These are phyloP conservation scores for Globisporangium acanthophoron DNA, from an alignment of 352 stramenopile genomes.

Conservation along the genomic window DNA sequence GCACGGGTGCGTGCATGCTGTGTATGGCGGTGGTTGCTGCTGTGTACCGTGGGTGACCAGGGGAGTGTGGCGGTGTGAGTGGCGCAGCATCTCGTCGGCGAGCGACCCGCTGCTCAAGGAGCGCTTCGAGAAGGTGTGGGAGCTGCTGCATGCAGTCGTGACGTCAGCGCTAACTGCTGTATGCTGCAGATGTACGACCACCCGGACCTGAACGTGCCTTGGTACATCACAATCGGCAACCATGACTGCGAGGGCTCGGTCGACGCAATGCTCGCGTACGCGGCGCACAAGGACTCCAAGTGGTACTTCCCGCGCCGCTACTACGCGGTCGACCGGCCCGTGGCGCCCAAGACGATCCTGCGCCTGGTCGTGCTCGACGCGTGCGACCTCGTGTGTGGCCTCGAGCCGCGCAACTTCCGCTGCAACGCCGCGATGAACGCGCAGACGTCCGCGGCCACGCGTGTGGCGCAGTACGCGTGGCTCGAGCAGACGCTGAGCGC, in stretches of 20 bases:
- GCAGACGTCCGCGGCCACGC: slow-evolving; percentile 55
- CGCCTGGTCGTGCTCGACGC: slow-evolving; percentile 75
- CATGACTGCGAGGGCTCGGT: slow-evolving; percentile 86
- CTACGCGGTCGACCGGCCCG: slow-evolving; percentile 71
- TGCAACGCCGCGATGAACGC: slow-evolving; percentile 77
- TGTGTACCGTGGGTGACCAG: no score
- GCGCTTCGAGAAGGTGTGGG: slow-evolving; percentile 68
- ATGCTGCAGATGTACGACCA: slow-evolving; percentile 65
- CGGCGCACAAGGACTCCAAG: slow-evolving; percentile 50
- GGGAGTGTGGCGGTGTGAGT: not conserved
- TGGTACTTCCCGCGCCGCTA: slow-evolving; percentile 81
- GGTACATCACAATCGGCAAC: slow-evolving; percentile 87
- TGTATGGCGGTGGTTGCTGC: not conserved
- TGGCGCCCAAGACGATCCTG: slow-evolving; percentile 76
- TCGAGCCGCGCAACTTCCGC: slow-evolving; percentile 66
- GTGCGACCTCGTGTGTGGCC: slow-evolving; percentile 80
- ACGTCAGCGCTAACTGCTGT: not conserved
- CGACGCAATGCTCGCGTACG: slow-evolving; percentile 76
- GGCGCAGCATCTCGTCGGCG: slow-evolving; percentile 44
- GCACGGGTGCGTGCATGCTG: slow-evolving; percentile 41
- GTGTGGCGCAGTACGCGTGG: slow-evolving; percentile 71
- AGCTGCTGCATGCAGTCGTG: not conserved
- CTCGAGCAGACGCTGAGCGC: slow-evolving; percentile 58
- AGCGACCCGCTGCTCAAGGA: slow-evolving; percentile 51
- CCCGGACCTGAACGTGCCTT: slow-evolving; percentile 56